A percentile compares a stretch with the other conserved stretches of the same genome.
Conservation (phyloP, 192 early-diverging fungal genomes). For the Oehlia diaphana region DNA sequence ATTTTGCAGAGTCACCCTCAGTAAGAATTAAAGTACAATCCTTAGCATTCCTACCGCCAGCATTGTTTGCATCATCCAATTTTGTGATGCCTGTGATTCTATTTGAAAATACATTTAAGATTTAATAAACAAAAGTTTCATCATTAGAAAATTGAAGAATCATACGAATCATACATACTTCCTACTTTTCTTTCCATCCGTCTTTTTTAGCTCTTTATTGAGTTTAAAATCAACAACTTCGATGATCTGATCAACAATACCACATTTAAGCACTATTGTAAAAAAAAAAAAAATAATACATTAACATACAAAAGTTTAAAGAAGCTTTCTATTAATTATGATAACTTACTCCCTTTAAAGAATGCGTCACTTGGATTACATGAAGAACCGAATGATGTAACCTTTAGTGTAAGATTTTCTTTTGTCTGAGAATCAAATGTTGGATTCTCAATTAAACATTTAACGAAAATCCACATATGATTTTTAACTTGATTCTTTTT, state of each 20-base stretch:
- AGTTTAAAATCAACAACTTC: slow-evolving; percentile 69
- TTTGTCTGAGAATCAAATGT: slow-evolving; percentile 98
- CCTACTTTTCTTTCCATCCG: slow-evolving; percentile 60
- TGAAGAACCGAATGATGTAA: slow-evolving; percentile 77
- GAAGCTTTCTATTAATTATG: too few relatives aligned
- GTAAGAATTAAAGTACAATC: slow-evolving; percentile 96
- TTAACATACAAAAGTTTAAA: too few relatives aligned
- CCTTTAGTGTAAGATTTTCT: slow-evolving; percentile 86
- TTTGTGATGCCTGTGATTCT: slow-evolving; percentile 70
- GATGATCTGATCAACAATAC: slow-evolving; percentile 81
- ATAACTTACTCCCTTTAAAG: slow-evolving; percentile 64
- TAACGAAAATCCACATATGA: slow-evolving; percentile 72
- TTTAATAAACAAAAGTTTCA: too few relatives aligned
- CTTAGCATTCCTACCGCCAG: slow-evolving; percentile 68
- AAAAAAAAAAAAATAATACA: too few relatives aligned
- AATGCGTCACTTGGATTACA: slow-evolving; percentile 48
- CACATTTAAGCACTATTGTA: slow-evolving; percentile 67
- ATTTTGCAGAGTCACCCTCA: slow-evolving; percentile 43
- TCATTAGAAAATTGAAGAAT: too few relatives aligned
- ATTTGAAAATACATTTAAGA: too few relatives aligned
- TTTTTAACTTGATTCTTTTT: slow-evolving; percentile 86
- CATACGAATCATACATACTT: too few relatives aligned
- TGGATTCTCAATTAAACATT: slow-evolving; percentile 85
- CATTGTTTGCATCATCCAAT: slow-evolving; percentile 93
- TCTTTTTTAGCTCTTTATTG: slow-evolving; percentile 80